Base-by-base conservation (phyloP, 2,329 filamentous ascomycete species). In the Fusarium sp. region DNA sequence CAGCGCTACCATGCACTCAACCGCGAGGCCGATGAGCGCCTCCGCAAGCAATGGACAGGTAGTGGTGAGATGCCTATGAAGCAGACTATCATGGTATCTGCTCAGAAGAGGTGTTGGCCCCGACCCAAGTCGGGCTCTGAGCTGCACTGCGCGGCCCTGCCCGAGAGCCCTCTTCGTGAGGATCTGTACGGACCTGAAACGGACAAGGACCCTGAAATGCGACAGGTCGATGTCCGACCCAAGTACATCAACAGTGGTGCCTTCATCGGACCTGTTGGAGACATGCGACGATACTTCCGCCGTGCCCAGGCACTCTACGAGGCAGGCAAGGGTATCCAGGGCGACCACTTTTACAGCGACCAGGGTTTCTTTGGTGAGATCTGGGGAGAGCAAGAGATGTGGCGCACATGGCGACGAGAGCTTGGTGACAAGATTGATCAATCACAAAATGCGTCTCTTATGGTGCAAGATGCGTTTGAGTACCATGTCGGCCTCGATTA, bases 321-420 rank as follows among this genome's bases (percentile, higher is more conserved):
- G 13, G 57, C 56, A 19, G 59, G 55, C 17, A 52, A 64, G 19
- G 55, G 68, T 7, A 52, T 50, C 5, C 51, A 59, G 2, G 60
- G 67, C 7, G 45, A 43, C 3, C 22, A 65, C 10, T 57, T 77
- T 8, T 67, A 65, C 38, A 73, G 71, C 49, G 76, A 78, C 14
- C 76, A 78, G 28, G 75, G 72, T 11, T 43, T 77, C 44, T 71
- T 77, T 7, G 75, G 63, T 6, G 72, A 77, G 36, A 68, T 78
- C 10, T 73, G 75, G 28, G 74, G 69, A 11, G 75, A 77, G 60
- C 72, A 73, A 40, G 72, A 74, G 26, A 45, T 74, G 8, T 74
- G 66, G 63, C 68, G 72, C 4, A 60, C 40, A 4, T 69, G 63
- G 72, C 47, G 60, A 14, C 70, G 65, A 3, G 51, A 62, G 34